Evolutionary conservation across 768 basidiomycete species (phyloP).

Genomic region (Xerocomellus intermedius): DNA sequence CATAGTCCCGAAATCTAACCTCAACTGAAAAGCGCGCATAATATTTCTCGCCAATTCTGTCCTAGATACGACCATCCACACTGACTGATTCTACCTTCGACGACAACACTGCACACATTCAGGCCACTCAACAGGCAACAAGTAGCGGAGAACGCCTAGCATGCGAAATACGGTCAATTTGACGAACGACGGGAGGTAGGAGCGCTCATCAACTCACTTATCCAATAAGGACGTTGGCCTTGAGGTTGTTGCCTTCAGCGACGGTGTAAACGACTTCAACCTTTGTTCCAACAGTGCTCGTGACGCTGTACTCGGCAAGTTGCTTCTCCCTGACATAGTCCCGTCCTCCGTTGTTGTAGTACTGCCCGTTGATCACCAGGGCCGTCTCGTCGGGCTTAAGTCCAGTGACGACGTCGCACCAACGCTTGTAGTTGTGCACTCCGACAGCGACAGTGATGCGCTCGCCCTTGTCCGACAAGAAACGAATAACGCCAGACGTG

Average conservation of each 20-base stretch:
- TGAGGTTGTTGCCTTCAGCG: constrained; percentile 5
- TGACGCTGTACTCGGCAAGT: constrained; percentile 1
- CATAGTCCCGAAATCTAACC: no score
- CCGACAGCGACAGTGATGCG: constrained; percentile 31
- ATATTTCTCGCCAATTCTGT: neutral
- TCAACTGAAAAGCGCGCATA: neutral
- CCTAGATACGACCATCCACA: neutral
- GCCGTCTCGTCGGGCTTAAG: neutral
- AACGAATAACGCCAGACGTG: constrained; percentile 38
- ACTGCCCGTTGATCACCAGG: neutral
- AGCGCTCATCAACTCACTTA: neutral
- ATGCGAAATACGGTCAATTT: neutral
- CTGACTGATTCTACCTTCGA: neutral
- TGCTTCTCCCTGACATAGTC: constrained; percentile 1
- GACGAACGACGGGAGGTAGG: neutral
- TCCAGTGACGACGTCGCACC: neutral
- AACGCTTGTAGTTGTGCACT: neutral
- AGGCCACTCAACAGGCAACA: neutral
- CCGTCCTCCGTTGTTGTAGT: no score
- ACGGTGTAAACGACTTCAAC: neutral
- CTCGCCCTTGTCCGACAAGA: constrained; percentile 31
- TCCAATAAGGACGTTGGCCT: constrained; percentile 2
- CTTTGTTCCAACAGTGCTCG: constrained; percentile 5
- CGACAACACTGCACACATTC: neutral
- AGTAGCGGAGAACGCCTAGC: neutral